Percentiles rank a stretch among this genome's conserved stretches.
Evolutionary conservation across 2,329 filamentous ascomycete genomes (phyloP).

Genomic region (Berkeleyomyces basicola): DNA sequence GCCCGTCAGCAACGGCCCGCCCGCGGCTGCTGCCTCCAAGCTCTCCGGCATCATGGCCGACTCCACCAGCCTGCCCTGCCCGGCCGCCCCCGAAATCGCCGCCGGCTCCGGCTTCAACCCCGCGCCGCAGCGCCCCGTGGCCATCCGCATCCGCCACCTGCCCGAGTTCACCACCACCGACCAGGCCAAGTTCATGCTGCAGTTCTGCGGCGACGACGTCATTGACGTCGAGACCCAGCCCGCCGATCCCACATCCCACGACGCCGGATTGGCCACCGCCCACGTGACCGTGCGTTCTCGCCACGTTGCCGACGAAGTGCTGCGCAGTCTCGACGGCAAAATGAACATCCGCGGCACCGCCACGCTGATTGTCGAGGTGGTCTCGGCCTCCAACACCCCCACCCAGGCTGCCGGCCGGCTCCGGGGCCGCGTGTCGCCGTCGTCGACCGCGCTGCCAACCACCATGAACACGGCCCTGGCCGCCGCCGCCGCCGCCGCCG

Average conservation of each 20-base stretch:
- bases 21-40: neutral
- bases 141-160: conserved; percentile 7
- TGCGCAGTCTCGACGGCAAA: conserved; percentile 11
- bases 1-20: neutral
- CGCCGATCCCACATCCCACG: neutral
- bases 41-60: conserved; percentile 10
- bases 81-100: neutral
- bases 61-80: conserved; percentile 1
- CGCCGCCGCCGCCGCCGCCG: neutral
- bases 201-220: conserved; percentile 11
- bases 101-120: conserved; percentile 8
- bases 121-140: conserved; percentile 12
- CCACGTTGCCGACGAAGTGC: conserved; percentile 7
- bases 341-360: conserved; percentile 11
- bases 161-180: conserved; percentile 6
- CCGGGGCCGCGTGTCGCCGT: conserved; percentile 9
- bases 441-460: neutral
- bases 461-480: neutral
- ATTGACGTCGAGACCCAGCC: conserved; percentile 9
- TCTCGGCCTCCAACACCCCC: conserved; percentile 9
- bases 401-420: conserved; percentile 7
- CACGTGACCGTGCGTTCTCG: conserved; percentile 9
- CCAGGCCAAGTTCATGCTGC: conserved; percentile 9
- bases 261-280: conserved; percentile 6
- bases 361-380: conserved; percentile 7